Conservation (phyloP, 2,329 filamentous ascomycete species). For the Xylaria digitata region DNA sequence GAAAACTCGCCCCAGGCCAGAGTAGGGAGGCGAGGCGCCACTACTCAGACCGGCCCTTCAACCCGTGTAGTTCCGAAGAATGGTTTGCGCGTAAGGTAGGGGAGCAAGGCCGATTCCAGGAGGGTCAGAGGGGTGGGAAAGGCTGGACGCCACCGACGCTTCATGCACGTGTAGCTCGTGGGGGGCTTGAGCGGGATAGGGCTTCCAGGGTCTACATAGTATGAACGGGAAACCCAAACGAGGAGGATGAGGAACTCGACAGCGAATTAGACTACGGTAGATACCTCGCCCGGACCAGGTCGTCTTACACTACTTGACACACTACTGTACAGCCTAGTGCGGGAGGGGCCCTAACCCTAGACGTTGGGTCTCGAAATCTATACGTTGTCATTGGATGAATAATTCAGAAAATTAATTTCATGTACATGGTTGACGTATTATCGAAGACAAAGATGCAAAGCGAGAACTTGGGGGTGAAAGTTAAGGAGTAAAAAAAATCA, state of each 20-base stretch:
- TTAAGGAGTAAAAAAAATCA: too few relatives aligned
- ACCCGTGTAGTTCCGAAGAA: constrained; percentile 21
- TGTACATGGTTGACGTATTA: too few relatives aligned
- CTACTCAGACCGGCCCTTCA: constrained; percentile 19
- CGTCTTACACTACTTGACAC: too few relatives aligned
- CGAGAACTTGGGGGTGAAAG: too few relatives aligned
- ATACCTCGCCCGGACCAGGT: too few relatives aligned
- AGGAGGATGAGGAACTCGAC: background rate
- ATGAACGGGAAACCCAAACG: background rate
- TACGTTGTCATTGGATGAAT: too few relatives aligned
- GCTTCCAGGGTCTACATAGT: background rate
- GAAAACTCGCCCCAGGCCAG: constrained; percentile 15
- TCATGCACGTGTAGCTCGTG: constrained; percentile 21
- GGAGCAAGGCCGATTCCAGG: constrained; percentile 30
- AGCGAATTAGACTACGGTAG: too few relatives aligned
- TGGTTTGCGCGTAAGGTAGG: constrained; percentile 1
- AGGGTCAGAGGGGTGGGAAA: constrained; percentile 19
- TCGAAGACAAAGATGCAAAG: too few relatives aligned
- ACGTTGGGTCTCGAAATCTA: too few relatives aligned
- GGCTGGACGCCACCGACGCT: constrained; percentile 13
- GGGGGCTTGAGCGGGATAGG: constrained; percentile 8
- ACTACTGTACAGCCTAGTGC: too few relatives aligned
- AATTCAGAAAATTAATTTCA: too few relatives aligned
- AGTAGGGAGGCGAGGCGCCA: constrained; percentile 10
- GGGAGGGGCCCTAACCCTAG: too few relatives aligned